A percentile compares a stretch with the other conserved stretches of the same genome.
phyloP scores from a whole-genome alignment of 768 basidiomycete species.

The Mycena crocata region DNA sequence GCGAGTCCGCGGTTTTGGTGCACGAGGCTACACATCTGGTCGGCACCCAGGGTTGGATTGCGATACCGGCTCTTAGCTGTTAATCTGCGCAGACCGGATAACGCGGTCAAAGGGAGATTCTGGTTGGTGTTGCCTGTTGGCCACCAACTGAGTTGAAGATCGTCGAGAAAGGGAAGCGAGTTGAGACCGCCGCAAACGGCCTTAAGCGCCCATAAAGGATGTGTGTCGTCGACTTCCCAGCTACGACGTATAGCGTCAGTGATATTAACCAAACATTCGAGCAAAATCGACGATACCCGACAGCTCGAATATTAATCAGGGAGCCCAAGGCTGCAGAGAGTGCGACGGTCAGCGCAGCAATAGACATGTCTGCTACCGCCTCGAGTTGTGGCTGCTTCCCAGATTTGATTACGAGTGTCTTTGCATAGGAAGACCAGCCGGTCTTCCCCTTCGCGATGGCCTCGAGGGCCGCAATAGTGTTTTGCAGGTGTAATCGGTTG shows the following conservation, averaged over 20 bases:
- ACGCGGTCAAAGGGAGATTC: not conserved
- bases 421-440: not conserved
- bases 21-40: not conserved
- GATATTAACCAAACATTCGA: not conserved
- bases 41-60: not conserved
- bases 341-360: not conserved
- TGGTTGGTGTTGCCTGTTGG: not conserved
- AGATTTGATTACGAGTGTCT: not conserved
- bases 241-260: not conserved
- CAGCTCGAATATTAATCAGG: not conserved
- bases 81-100: not conserved
- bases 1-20: not conserved
- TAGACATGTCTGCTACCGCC: not conserved
- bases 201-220: not conserved
- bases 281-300: not conserved
- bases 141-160: not conserved
- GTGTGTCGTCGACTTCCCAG: not conserved
- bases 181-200: not conserved
- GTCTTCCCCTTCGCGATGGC: not conserved
- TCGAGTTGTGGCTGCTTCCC: not conserved
- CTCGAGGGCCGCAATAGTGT: no score
- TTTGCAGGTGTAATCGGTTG: no score
- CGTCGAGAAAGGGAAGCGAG: not conserved
- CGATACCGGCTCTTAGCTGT: not conserved
- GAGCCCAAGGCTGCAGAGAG: not conserved